Conservation (phyloP, 352 stramenopile genomes). For the Phytopythium ostracodes region DNA sequence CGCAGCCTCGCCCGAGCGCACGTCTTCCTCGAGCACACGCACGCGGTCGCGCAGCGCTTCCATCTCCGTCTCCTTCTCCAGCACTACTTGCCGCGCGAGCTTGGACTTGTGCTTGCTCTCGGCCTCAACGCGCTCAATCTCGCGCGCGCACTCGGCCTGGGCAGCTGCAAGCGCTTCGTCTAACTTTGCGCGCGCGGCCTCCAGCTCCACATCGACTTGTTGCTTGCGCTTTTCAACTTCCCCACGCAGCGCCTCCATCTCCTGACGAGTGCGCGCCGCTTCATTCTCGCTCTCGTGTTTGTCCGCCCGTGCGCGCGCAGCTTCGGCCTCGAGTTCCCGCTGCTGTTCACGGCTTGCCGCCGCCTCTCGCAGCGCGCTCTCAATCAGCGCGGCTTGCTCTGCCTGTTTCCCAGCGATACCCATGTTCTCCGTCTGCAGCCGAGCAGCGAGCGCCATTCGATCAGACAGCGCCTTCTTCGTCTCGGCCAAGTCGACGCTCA, state of each 20-base stretch:
- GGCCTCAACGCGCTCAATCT: constrained; percentile 63
- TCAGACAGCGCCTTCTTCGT: constrained; percentile 85
- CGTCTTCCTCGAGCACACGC: constrained; percentile 75
- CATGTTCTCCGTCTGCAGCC: constrained; percentile 85
- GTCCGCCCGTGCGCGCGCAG: constrained; percentile 17
- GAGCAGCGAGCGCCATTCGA: constrained; percentile 71
- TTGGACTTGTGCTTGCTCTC: constrained; percentile 87
- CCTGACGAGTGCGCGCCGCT: constrained; percentile 39
- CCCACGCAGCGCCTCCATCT: constrained; percentile 31
- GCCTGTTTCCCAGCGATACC: constrained; percentile 72
- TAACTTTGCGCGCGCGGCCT: constrained; percentile 17
- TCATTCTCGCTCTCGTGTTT: constrained; percentile 40
- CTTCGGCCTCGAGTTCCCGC: constrained; percentile 43
- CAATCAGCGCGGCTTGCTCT: constrained; percentile 71
- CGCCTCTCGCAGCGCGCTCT: constrained; percentile 60
- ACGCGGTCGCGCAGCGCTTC: constrained; percentile 47
- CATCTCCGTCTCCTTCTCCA: constrained; percentile 81
- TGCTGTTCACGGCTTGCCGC: constrained; percentile 35
- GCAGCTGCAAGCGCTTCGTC: constrained; percentile 29
- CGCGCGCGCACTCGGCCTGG: constrained; percentile 33
- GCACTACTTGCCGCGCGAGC: constrained; percentile 69
- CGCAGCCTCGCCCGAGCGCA: constrained; percentile 76
- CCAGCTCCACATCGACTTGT: constrained; percentile 35
- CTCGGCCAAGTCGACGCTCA: constrained; percentile 72
- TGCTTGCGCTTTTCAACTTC: constrained; percentile 31